Evolutionary conservation across 2,329 filamentous ascomycete species (phyloP).

Genomic region (Xylariomycetidae sp.): DNA sequence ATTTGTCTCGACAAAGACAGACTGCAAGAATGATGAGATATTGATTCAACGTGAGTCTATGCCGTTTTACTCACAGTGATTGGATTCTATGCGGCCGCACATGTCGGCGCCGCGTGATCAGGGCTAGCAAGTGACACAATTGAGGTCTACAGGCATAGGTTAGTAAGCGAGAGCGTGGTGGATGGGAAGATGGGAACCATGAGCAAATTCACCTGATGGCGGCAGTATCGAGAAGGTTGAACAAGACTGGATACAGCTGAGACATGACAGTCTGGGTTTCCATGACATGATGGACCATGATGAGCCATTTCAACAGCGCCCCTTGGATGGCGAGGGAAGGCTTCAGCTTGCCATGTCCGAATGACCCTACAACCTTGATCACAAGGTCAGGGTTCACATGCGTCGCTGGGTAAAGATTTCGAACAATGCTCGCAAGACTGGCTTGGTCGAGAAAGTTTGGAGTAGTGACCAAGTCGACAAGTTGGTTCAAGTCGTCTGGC

Average conservation of each 20-base stretch:
- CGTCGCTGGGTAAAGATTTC: slow-evolving; percentile 70
- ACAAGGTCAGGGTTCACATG: slow-evolving; percentile 57
- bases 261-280: slow-evolving; percentile 60
- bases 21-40: slow-evolving; percentile 34
- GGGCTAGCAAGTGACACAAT: slow-evolving; percentile 72
- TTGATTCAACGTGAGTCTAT: no score
- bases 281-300: slow-evolving; percentile 69
- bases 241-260: slow-evolving; percentile 69
- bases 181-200: neutral
- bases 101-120: slow-evolving; percentile 76
- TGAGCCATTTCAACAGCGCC: slow-evolving; percentile 70
- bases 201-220: slow-evolving; percentile 54
- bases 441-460: slow-evolving; percentile 72
- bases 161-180: no score
- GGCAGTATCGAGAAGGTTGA: slow-evolving; percentile 77
- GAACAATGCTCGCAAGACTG: slow-evolving; percentile 63
- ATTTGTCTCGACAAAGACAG: slow-evolving; percentile 54
- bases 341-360: slow-evolving; percentile 76
- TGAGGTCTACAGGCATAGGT: slow-evolving; percentile 38
- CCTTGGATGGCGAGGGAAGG: slow-evolving; percentile 67
- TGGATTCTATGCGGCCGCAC: slow-evolving; percentile 83
- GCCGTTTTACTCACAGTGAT: slow-evolving; percentile 61
- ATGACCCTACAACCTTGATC: slow-evolving; percentile 62
- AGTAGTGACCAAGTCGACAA: slow-evolving; percentile 63
- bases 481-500: slow-evolving; percentile 51